Evolutionary conservation across 805 yeast genomes (phyloP).

Genomic region (Saccharomycopsis microspora): DNA sequence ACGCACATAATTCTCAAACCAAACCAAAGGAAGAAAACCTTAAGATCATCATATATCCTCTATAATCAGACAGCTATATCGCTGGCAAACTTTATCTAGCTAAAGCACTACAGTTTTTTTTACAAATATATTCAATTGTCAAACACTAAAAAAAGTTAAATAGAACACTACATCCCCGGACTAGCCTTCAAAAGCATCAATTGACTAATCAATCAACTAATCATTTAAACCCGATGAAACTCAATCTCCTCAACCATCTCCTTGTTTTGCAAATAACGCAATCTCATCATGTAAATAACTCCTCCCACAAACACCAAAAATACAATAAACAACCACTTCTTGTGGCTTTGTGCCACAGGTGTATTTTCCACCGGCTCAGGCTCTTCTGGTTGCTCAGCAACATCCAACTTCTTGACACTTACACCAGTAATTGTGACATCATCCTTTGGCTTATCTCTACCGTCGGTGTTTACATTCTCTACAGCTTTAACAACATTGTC

Average conservation of each 20-base stretch:
- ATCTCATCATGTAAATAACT: conserved; percentile 11
- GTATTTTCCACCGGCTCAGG: neutral
- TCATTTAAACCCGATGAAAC: conserved; percentile 11
- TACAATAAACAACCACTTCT: conserved; percentile 12
- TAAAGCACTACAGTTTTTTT: no score
- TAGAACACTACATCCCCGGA: no score
- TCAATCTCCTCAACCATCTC: conserved; percentile 13
- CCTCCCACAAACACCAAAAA: conserved; percentile 8
- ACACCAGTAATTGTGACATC: conserved; percentile 28
- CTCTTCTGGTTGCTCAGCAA: conserved; percentile 4
- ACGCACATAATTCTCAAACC: no score
- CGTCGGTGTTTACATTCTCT: conserved; percentile 41
- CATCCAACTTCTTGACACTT: conserved; percentile 13
- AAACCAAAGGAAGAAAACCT: no score
- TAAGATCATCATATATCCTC: no score
- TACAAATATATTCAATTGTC: no score
- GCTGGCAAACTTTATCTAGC: no score
- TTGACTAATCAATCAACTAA: neutral
- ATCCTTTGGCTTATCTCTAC: conserved; percentile 30
- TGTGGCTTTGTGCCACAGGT: conserved; percentile 1
- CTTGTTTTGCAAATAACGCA: conserved; percentile 10
- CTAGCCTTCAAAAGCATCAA: neutral
- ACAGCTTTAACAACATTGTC: conserved; percentile 48
- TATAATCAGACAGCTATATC: no score
- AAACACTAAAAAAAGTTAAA: no score